Evolutionary conservation across 2,329 filamentous ascomycete genomes (phyloP), one percentile per base, ranked within the genome.

Genomic region (Penicillium brevicompactum): DNA sequence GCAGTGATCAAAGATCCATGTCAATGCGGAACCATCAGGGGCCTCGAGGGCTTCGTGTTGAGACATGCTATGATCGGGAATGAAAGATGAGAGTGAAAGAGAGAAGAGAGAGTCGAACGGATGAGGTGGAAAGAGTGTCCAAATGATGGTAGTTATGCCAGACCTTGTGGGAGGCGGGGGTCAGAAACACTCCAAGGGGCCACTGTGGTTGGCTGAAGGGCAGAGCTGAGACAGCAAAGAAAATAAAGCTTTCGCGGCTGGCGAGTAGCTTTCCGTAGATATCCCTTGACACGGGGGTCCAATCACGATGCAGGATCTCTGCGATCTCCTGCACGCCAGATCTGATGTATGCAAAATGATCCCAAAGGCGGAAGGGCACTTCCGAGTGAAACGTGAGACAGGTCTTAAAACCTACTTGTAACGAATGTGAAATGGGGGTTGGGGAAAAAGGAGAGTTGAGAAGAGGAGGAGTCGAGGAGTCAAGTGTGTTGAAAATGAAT

Each of bases 1-100:
- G 54, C 86, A 78, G 67, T 85, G 83, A 55, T 85, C 83, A 47
- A 85, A 76, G 57, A 86, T 83, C 79, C 81, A 79, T 57, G 76
- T 71, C 67, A 80, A 73, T 22, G 74, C 71, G 37, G 74, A 72
- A 58, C 76, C 77, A 61, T 77, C 72, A 7, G 70, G 69, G 53
- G 53, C 56, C 51, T 66, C 61, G 46, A 62, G 53, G 13, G 49
- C 45, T 51, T 67, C 46, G 40, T 21, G 57, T 27, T 46, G 14
- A 59, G 54, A 54, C 58, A 60, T 63, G 31, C 37, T 55, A 40
- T 51, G 51, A 27, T 16, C 27, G 18, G 32, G 31, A 44, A 47
- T n/a, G 38, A 42, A 18, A 24, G 24, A 30, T 37, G 21, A 42
- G 13, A 34, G 32, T 32, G 13, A 34, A 24, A 42, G 32, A 51